These are phyloP conservation scores for Syzygium oleosum DNA, from an alignment of 345 rosid genomes.

Conservation along the genomic window DNA sequence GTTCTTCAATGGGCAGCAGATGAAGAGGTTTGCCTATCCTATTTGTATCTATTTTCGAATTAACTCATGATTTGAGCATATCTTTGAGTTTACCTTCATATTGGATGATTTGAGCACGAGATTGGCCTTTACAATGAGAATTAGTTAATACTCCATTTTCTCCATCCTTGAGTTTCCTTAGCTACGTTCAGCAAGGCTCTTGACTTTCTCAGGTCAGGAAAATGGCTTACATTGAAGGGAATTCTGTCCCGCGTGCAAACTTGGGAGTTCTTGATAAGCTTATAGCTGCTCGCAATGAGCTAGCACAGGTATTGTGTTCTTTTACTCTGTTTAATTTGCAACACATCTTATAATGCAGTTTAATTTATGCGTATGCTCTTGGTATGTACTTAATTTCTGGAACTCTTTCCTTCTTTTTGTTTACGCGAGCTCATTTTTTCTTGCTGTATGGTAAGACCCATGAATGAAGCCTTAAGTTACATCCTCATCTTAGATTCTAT, in stretches of 20 bases:
- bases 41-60: neutral
- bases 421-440: neutral
- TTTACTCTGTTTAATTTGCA: neutral
- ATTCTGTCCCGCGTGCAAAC: conserved; percentile 72
- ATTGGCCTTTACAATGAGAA: neutral
- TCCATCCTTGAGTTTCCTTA: neutral
- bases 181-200: neutral
- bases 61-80: neutral
- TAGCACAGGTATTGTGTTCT: conserved; percentile 55
- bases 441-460: neutral
- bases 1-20: conserved; percentile 74
- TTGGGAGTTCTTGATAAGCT: conserved; percentile 67
- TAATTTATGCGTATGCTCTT: neutral
- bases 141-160: neutral
- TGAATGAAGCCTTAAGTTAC: neutral
- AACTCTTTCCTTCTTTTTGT: neutral
- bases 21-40: conserved; percentile 51
- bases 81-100: neutral
- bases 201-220: conserved; percentile 57
- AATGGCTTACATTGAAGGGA: conserved; percentile 64
- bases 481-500: neutral
- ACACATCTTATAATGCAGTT: neutral
- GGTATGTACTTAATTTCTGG: neutral
- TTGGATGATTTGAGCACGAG: neutral
- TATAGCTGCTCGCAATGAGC: conserved; percentile 73